These are phyloP conservation scores for Castanea mollissima DNA, from an alignment of 306 rosid species.

Conservation along the genomic window DNA sequence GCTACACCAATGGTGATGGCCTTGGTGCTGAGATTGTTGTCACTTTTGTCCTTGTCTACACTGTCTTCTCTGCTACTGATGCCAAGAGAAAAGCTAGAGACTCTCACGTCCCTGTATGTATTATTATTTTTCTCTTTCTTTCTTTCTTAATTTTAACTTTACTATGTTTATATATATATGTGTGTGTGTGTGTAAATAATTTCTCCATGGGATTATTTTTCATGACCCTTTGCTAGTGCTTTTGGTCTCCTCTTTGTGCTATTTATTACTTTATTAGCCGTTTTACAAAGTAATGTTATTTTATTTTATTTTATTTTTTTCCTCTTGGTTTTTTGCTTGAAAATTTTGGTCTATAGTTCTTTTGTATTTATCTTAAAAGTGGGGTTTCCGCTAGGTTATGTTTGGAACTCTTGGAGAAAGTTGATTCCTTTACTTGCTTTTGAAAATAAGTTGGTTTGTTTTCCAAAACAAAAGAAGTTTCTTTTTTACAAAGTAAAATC, in stretches of 20 bases:
- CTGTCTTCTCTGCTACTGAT: conserved; percentile 91
- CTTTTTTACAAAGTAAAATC: no score
- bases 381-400: not conserved
- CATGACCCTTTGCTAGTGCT: not conserved
- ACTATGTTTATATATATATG: no score
- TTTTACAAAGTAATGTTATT: not conserved
- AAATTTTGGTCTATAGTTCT: not conserved
- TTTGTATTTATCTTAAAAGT: not conserved
- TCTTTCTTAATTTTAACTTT: not conserved
- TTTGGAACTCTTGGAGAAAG: not conserved
- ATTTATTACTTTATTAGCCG: not conserved
- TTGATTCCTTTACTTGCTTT: not conserved
- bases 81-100: conserved; percentile 91
- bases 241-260: not conserved
- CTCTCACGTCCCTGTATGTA: conserved; percentile 86
- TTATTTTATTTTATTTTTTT: not conserved
- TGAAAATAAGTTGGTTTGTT: not conserved
- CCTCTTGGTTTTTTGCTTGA: not conserved
- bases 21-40: conserved; percentile 92
- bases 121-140: not conserved
- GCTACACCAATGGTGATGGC: conserved; percentile 90
- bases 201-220: not conserved
- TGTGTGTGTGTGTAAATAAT: no score
- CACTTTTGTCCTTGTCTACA: conserved; percentile 94
- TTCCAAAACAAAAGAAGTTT: no score